These are phyloP conservation scores for Hydnomerulius pinastri DNA, from an alignment of 768 basidiomycete genomes.

Conservation along the genomic window DNA sequence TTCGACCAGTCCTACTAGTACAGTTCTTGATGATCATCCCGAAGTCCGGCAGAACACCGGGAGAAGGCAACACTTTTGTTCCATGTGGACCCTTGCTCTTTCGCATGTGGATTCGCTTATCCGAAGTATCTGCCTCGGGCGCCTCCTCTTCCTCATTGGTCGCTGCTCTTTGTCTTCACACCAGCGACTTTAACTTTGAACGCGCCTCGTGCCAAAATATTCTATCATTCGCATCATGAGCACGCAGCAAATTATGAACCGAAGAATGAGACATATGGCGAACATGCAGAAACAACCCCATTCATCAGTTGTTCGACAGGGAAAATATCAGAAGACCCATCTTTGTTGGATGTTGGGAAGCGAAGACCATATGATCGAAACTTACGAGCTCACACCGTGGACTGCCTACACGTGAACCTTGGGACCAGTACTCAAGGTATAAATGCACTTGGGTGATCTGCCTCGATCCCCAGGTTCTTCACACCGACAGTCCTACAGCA, in stretches of 20 bases:
- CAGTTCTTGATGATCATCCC: neutral
- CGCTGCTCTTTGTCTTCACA: slow-evolving; percentile 4
- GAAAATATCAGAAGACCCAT: neutral
- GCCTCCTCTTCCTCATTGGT: slow-evolving; percentile 2
- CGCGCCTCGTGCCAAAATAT: too few species aligned
- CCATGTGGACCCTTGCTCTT: slow-evolving; percentile 6
- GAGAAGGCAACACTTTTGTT: neutral
- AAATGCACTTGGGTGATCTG: slow-evolving; percentile 4
- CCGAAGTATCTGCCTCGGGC: neutral
- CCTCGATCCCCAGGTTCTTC: neutral
- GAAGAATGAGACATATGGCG: neutral
- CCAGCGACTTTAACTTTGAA: neutral
- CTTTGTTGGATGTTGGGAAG: neutral
- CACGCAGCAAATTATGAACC: neutral
- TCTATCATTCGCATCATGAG: neutral
- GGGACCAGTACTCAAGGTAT: slow-evolving; percentile 4
- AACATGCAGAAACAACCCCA: neutral
- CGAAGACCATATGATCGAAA: neutral
- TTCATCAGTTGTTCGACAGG: neutral
- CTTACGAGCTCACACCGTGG: neutral
- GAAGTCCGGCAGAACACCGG: neutral
- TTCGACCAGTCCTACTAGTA: neutral
- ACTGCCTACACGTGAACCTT: slow-evolving; percentile 3
- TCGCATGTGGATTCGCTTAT: neutral
- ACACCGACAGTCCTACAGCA: slow-evolving; percentile 1